phyloP scores from a whole-genome alignment of 2,329 filamentous ascomycete genomes.

The Cryphonectria carpinicola region DNA sequence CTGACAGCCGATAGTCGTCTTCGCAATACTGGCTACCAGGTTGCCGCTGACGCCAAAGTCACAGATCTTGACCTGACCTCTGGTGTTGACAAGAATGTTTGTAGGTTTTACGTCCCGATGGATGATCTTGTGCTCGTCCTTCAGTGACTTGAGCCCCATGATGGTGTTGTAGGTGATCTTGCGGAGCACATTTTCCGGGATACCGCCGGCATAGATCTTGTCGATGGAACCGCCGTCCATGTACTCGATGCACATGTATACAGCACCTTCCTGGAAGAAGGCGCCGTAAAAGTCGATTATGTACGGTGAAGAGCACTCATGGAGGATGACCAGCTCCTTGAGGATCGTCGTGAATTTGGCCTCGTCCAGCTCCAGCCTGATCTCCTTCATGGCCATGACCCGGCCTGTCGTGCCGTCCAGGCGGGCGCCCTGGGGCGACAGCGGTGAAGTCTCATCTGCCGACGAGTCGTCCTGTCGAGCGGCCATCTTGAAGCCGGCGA shows the following conservation, averaged over 20 bases:
- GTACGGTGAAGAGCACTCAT: conserved; percentile 91
- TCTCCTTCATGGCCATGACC: conserved; percentile 99
- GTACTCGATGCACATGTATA: conserved; percentile 99
- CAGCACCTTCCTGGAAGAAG: conserved; percentile 97
- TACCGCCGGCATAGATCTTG: conserved; percentile 88
- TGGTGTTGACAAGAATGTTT: conserved; percentile 92
- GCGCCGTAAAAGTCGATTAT: conserved; percentile 99
- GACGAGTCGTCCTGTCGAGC: conserved; percentile 42
- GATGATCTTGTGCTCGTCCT: conserved; percentile 99
- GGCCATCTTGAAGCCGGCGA: conserved; percentile 52
- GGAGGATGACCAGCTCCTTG: conserved; percentile 95
- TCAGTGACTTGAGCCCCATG: conserved; percentile 88
- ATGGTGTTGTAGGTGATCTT: conserved; percentile 92
- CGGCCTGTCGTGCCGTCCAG: conserved; percentile 65
- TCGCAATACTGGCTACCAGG: conserved; percentile 93
- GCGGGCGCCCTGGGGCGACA: conserved; percentile 31
- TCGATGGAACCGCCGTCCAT: conserved; percentile 99
- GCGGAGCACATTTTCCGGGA: conserved; percentile 83
- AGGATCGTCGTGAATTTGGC: conserved; percentile 96
- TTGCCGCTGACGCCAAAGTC: conserved; percentile 98
- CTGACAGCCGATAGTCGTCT: conserved; percentile 98
- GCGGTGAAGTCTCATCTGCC: conserved; percentile 36
- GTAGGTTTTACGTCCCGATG: conserved; percentile 98
- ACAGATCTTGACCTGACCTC: conserved; percentile 94
- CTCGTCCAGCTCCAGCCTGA: conserved; percentile 92